Evolutionary conservation across 345 rosid genomes (phyloP), one percentile per base, ranked within the genome.

Genomic region (Sonneratia caseolaris): DNA sequence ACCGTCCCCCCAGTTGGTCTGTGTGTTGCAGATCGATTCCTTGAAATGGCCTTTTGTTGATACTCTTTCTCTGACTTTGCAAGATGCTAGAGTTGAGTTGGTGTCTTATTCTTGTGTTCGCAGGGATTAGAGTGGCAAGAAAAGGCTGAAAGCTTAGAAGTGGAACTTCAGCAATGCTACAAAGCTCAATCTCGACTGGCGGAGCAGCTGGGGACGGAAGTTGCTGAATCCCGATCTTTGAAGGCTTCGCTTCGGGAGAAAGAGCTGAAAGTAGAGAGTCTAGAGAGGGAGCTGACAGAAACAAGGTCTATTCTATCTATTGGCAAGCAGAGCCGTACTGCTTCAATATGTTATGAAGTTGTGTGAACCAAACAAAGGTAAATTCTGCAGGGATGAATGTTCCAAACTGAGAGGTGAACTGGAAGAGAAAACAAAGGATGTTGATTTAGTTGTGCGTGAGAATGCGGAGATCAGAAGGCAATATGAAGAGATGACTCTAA

Each of bases 41-140:
- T 42, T 42, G 45, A 42, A 9, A 9, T 42, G 5, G 45, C 45
- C 2, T 13, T 5, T 10, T 47, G 51, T 47, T 13, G 43, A 4
- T 55, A 18, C 59, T 18, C 24, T 24, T 57, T n/a, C 35, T 57
- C 35, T 27, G 66, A 22, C 12, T 32, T 21, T 24, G 5, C 27
- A 57, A 21, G 35, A 57, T 19, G 21, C 57, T 53, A n/a, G 5
- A 24, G 3, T 61, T 64, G 47, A 66, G 43, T 22, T 16, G n/a
- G 37, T 72, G 13, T 32, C 37, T 72, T 64, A 16, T 66, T 2
- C 64, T 18, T 76, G 40, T 71, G 18, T 51, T 71, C 79, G 72
- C 75, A 92, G 99, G 89, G 97, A 4, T 90, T 91, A 0, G 99
- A 95, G 75, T 92, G 99, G 99, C 89, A 92, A 73, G 99, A 95